Evolutionary conservation across 768 basidiomycete genomes (phyloP), one percentile per base, ranked within the genome.

Genomic region (Suillus tomentosus): DNA sequence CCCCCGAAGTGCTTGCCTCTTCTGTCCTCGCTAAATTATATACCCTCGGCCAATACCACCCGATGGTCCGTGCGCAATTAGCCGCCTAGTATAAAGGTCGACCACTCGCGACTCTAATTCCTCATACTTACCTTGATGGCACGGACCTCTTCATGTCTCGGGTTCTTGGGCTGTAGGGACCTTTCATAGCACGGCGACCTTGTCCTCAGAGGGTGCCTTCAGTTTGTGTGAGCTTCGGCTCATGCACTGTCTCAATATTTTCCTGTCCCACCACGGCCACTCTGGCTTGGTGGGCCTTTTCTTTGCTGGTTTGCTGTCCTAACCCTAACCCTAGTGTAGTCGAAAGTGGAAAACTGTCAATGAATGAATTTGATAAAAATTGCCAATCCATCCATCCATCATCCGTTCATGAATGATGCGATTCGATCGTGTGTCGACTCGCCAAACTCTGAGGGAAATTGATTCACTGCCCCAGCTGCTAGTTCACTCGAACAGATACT

Each of bases 61-160:
- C 14, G 22, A 17, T 67, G 66, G 66, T 67, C 66, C 66, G 66
- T 67, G 66, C 66, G 51, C 66, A 22, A 5, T 37, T 8, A 24
- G 2, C 3, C 36, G 4, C 3, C 36, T 17, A 31, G 24, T 77
- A 80, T 74, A 77, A 64, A 74, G 65, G 8, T 15, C 42, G 14
- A 36, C 42, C 42, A 22, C 6, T 42, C 15, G 34, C 43, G 66
- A 69, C 8, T 0, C 6, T 9, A 43, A 51, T 65, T 77, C 61
- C 48, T 79, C 79, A 83, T 82, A 83, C 81, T 82, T 82, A 83
- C 81, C 81, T 82, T 83, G 82, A 82, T 81, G 81, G 81, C 78
- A 81, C 75, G 80, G 70, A 71, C 74, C 73, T 80, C 79, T 82
- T 82, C 81, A 80, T 13, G 58, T 77, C 78, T 76, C 78, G 69